Conservation (phyloP, 1,139 yeast genomes). For the Kodamaea sp. region DNA sequence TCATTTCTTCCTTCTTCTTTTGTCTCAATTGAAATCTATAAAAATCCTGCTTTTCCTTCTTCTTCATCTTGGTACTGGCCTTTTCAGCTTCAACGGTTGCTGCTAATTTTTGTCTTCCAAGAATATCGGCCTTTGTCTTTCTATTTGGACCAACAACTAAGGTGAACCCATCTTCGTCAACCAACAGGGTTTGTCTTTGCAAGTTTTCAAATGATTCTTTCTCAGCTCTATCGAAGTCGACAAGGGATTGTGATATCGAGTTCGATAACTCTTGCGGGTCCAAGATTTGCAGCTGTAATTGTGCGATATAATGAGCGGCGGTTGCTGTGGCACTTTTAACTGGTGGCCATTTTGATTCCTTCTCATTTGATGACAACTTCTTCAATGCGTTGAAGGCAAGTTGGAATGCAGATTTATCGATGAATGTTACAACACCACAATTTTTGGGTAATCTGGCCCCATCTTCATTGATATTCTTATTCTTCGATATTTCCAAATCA, state of each 20-base stretch:
- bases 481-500: slow-evolving; percentile 41
- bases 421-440: slow-evolving; percentile 68
- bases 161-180: slow-evolving; percentile 93
- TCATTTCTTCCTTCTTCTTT: slow-evolving; percentile 88
- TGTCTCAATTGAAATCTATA: slow-evolving; percentile 96
- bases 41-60: slow-evolving; percentile 85
- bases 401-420: slow-evolving; percentile 70
- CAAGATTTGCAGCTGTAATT: slow-evolving; percentile 32
- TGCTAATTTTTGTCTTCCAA: slow-evolving; percentile 53
- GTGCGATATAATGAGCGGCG: slow-evolving; percentile 27
- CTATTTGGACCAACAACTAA: slow-evolving; percentile 84
- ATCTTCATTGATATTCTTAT: slow-evolving; percentile 12
- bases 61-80: slow-evolving; percentile 54
- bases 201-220: slow-evolving; percentile 58
- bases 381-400: slow-evolving; percentile 63
- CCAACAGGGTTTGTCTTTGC: slow-evolving; percentile 52
- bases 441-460: slow-evolving; percentile 57
- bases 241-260: slow-evolving; percentile 56
- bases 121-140: slow-evolving; percentile 66
- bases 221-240: slow-evolving; percentile 70
- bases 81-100: slow-evolving; percentile 42
- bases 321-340: slow-evolving; percentile 16
- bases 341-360: slow-evolving; percentile 31
- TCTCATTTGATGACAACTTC: slow-evolving; percentile 32
- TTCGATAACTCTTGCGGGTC: slow-evolving; percentile 46